Base-by-base conservation (phyloP, 805 yeast genomes). In the Yarrowia deformans region DNA sequence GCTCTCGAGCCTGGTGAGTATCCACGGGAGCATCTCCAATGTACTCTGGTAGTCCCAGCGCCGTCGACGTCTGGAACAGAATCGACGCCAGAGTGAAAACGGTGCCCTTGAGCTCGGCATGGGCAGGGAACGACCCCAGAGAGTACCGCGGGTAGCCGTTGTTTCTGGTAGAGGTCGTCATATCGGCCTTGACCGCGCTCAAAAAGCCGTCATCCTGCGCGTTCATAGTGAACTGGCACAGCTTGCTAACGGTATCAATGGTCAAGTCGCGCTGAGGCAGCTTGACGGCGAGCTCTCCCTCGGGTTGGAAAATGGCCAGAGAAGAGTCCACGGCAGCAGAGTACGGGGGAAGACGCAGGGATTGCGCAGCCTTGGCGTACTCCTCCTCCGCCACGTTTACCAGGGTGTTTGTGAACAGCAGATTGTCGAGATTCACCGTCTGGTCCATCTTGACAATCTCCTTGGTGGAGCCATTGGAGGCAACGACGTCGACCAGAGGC, bases 61-160 rank as follows among this genome's bases (percentile, higher is more conserved):
- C 35, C 3, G 43, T 7, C 1, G 56, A 12, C 14, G 56, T 18
- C 46, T 48, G 68, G 56, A 63, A 63, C 19, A 63, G 56, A 37
- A 63, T 63, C 13, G 68, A 48, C 8, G 68, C 68, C 23, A 63
- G 39, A 23, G 45, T 29, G 18, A 23, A 63, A 6, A 63, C 68
- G 8, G 68, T 49, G 19, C 46, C 68, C 32, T 39, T 40, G 39
- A 63, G 56, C 39, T 48, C 48, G 9, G 23, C 46, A 16, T 37
- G 56, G 0, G 43, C 23, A 37, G 68, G 68, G 1, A 39, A 46
- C 8, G 43, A 48, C 14, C 40, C 68, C 48, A 63, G 23, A 5
- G 56, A 37, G 68, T 63, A 63, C 40, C 68, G 55, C 6, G 68
- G 68, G 16, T n/a, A 49, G 23, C 68, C 68, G 56, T 63, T 63